Percentiles rank a stretch among this genome's conserved stretches.
These are phyloP conservation scores for Alternaria sp. DNA, from an alignment of 2,329 filamentous ascomycete genomes.

Conservation along the genomic window DNA sequence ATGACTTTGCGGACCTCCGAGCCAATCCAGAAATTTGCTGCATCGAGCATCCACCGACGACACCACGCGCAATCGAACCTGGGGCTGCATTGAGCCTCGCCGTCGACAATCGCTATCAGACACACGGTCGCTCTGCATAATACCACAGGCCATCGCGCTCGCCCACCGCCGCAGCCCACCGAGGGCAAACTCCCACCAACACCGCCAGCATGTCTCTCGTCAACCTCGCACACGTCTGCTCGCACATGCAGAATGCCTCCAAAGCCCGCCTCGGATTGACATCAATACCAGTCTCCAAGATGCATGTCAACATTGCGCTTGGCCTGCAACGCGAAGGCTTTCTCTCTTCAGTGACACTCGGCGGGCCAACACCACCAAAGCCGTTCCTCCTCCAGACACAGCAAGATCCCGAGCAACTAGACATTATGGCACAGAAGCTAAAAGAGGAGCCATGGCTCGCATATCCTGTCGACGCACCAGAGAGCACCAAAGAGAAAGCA, in stretches of 20 bases:
- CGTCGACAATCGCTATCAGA: slow-evolving; percentile 3
- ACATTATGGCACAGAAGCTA: slow-evolving; percentile 43
- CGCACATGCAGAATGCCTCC: slow-evolving; percentile 89
- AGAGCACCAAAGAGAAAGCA: slow-evolving; percentile 13
- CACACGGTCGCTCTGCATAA: neutral
- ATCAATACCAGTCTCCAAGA: slow-evolving; percentile 79
- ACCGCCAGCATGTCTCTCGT: slow-evolving; percentile 70
- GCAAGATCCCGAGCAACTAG: slow-evolving; percentile 39
- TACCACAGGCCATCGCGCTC: slow-evolving; percentile 17
- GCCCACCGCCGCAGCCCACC: slow-evolving; percentile 34
- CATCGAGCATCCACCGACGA: slow-evolving; percentile 26
- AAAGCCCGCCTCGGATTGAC: slow-evolving; percentile 84
- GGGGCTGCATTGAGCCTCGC: slow-evolving; percentile 17
- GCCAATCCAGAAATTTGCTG: slow-evolving; percentile 44
- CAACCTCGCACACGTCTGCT: slow-evolving; percentile 81
- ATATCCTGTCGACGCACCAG: slow-evolving; percentile 29
- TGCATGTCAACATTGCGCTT: slow-evolving; percentile 78
- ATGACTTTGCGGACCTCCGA: slow-evolving; percentile 42
- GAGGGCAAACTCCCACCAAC: slow-evolving; percentile 36
- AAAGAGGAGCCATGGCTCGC: slow-evolving; percentile 55
- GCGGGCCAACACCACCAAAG: slow-evolving; percentile 64
- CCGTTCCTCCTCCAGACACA: slow-evolving; percentile 48
- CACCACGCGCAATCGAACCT: slow-evolving; percentile 38
- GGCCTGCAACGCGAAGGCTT: slow-evolving; percentile 85
- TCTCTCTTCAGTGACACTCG: slow-evolving; percentile 79